Evolutionary conservation across 495 filamentous ascomycete genomes (phyloP).

Genomic region (Penicillium riverlandense): DNA sequence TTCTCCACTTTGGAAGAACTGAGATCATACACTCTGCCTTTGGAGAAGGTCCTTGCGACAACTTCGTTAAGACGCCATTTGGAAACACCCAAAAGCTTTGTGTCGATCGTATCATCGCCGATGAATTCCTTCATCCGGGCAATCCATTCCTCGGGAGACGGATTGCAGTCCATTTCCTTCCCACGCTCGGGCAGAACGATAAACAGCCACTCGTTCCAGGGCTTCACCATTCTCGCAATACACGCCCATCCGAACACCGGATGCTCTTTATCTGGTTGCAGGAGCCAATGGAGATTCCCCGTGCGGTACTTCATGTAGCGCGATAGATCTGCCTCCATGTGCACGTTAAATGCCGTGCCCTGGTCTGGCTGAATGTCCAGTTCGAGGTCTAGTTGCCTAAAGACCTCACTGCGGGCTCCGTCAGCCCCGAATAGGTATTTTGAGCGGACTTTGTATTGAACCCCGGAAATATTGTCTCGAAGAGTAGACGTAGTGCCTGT

Average conservation of each 20-base stretch:
- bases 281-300: constrained; percentile 52
- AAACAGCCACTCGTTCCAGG: constrained; percentile 52
- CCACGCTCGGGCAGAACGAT: constrained; percentile 38
- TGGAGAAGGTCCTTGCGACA: constrained; percentile 38
- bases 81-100: constrained; percentile 35
- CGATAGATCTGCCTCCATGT: constrained; percentile 45
- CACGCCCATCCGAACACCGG: constrained; percentile 32
- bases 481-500: constrained; percentile 29
- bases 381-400: constrained; percentile 40
- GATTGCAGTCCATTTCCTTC: constrained; percentile 20
- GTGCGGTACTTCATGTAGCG: constrained; percentile 38
- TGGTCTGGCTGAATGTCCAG: constrained; percentile 45
- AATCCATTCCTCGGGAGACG: constrained; percentile 34
- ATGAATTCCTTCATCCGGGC: constrained; percentile 38
- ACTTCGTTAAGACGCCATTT: constrained; percentile 49
- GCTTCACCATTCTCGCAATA: constrained; percentile 46
- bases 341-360: constrained; percentile 47
- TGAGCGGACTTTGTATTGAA: constrained; percentile 35
- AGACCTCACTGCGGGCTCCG: constrained; percentile 46
- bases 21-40: constrained; percentile 25
- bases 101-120: constrained; percentile 36
- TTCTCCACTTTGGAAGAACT: constrained; percentile 11
- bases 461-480: constrained; percentile 31
- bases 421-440: constrained; percentile 54
- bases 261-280: constrained; percentile 39